phyloP scores from a whole-genome alignment of 768 basidiomycete species.

The Leccinum disarticulatum region DNA sequence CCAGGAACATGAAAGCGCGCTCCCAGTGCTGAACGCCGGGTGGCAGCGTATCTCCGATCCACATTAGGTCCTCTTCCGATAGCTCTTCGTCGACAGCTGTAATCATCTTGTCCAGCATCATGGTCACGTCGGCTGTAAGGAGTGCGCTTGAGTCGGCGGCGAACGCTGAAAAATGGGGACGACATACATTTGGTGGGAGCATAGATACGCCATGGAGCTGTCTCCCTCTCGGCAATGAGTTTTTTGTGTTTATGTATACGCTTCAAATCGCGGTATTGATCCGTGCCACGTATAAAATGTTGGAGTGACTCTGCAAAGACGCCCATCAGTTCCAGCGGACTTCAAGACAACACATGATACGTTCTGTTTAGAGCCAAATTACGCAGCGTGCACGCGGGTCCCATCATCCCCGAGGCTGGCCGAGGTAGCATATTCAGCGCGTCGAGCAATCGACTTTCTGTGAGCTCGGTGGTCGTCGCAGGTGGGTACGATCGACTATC shows the following conservation, averaged over 20 bases:
- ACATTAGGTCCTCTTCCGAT: background rate
- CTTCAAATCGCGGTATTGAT: background rate
- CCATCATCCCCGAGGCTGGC: constrained; percentile 22
- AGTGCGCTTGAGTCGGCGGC: background rate
- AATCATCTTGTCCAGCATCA: background rate
- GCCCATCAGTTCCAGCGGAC: background rate
- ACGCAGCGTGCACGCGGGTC: background rate
- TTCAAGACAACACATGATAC: background rate
- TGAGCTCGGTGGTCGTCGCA: background rate
- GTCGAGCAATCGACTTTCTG: background rate
- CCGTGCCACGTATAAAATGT: background rate
- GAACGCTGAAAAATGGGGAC: background rate
- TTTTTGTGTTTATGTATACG: background rate
- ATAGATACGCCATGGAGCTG: background rate
- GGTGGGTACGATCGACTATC: background rate
- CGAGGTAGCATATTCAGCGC: background rate
- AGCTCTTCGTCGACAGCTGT: background rate
- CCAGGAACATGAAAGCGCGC: background rate
- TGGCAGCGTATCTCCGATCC: background rate
- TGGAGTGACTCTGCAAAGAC: background rate
- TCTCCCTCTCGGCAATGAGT: background rate
- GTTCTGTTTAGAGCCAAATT: background rate
- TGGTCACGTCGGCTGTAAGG: background rate
- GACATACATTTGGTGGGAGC: background rate
- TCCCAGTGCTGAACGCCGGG: background rate